Base-by-base conservation (phyloP, 179 eudicot species). In the Corrigiola litoralis region DNA sequence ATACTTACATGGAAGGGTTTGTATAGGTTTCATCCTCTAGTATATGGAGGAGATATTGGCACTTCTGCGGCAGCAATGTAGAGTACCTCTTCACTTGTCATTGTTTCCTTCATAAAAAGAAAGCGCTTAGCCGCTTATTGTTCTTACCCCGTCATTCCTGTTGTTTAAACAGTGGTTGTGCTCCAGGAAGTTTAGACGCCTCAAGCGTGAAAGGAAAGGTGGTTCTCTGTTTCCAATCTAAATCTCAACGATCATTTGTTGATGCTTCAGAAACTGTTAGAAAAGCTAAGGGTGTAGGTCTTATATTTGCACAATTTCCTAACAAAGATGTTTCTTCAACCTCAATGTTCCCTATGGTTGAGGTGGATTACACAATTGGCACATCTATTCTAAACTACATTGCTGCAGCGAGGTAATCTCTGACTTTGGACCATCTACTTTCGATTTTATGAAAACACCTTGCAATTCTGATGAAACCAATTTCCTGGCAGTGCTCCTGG, bases 221-320 rank as follows among this genome's bases (percentile, higher is more conserved):
- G 53, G 78, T 80, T 63, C 65, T 80, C 12, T 80, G 84, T 70
- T 80, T 76, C 58, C 75, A 69, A 65, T 66, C 78, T 47, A 61
- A 63, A 48, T 23, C 67, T 25, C 72, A 65, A 57, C 51, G 64
- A 24, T 54, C 68, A 36, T 71, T 61, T 58, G 29, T 52, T 48
- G 51, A 6, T 37, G 83, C 79, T 21, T 29, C 41, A 24, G 36
- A 46, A 37, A 63, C 73, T 52, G 70, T 78, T n/a, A 37, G 7
- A 20, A 34, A 74, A 1, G 65, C 58, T 46, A 47, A 54, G 29
- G 82, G 79, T 38, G 67, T 64, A 14, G 82, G 76, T 49, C 41
- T 78, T 27, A 67, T 78, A 53, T 78, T 74, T 63, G 76, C 79
- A 51, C 76, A 74, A 46, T 70, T 1, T 58, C 76, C 79, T 4